Evolutionary conservation across 78 protist genomes (phyloP).

Genomic region (Goniomonas avonlea): DNA sequence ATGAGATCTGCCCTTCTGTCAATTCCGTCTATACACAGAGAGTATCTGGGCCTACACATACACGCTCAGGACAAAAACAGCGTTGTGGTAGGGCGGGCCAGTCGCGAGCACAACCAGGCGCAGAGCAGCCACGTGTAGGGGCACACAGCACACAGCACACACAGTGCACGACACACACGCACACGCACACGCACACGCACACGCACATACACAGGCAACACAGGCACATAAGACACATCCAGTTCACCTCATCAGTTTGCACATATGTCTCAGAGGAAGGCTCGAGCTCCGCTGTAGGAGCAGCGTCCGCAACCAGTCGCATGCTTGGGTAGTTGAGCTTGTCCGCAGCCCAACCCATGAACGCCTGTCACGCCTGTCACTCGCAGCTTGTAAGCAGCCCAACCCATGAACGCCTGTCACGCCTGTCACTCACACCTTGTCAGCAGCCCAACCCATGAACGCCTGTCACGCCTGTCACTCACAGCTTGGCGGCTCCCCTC

Average conservation of each 20-base stretch:
- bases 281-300: constrained; percentile 81
- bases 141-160: no score
- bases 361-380: not conserved
- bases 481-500: not conserved
- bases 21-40: not conserved
- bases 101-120: no score
- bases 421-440: not conserved
- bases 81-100: no score
- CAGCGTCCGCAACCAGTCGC: constrained; percentile 35
- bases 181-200: not conserved
- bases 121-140: no score
- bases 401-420: not conserved
- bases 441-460: not conserved
- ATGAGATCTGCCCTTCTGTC: not conserved
- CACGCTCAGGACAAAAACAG: not conserved
- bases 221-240: not conserved
- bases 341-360: not conserved
- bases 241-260: not conserved
- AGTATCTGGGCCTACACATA: no score
- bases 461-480: not conserved
- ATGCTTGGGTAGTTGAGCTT: not conserved
- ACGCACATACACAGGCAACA: not conserved
- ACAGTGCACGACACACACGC: no score
- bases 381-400: not conserved
- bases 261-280: constrained; percentile 53